phyloP scores from a whole-genome alignment of 2,329 filamentous ascomycete species.

The Verticillium dahliae region DNA sequence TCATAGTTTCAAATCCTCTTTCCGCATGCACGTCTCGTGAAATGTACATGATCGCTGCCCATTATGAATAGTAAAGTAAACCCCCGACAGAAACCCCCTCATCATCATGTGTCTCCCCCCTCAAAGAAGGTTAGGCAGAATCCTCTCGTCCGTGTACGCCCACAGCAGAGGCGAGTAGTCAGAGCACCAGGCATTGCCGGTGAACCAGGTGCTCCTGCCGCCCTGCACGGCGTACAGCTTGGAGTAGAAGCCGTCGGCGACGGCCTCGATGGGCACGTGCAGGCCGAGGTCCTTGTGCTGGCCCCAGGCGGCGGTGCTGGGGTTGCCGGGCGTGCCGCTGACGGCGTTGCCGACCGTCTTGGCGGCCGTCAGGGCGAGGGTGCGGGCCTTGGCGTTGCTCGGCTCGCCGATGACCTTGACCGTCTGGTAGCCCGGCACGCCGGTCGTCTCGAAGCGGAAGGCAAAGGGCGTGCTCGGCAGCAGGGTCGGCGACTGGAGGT shows the following conservation, averaged over 20 bases:
- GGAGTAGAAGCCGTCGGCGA: constrained; percentile 8
- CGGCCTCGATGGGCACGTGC: constrained; percentile 1
- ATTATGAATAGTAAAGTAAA: no score
- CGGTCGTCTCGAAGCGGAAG: constrained; percentile 11
- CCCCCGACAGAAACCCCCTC: not conserved
- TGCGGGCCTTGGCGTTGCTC: constrained; percentile 5
- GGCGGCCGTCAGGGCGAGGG: not conserved
- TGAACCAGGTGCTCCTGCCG: not conserved
- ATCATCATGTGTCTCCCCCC: not conserved
- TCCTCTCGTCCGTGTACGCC: constrained; percentile 8
- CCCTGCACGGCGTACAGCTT: constrained; percentile 8
- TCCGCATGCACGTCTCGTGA: no score
- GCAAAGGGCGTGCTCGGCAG: constrained; percentile 11
- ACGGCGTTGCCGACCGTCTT: not conserved
- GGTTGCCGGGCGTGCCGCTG: not conserved
- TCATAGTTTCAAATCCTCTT: no score
- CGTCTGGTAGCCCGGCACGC: constrained; percentile 13
- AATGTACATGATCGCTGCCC: no score
- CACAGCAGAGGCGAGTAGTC: constrained; percentile 12
- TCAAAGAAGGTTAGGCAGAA: constrained; percentile 1
- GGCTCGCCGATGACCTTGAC: constrained; percentile 13
- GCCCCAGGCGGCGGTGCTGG: not conserved
- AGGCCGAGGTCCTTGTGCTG: not conserved
- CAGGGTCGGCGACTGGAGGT: constrained; percentile 4
- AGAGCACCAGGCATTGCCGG: constrained; percentile 1